Evolutionary conservation across 176 grass and related monocot genomes (phyloP), one percentile per base, ranked within the genome.

Genomic region (Avena eriantha): DNA sequence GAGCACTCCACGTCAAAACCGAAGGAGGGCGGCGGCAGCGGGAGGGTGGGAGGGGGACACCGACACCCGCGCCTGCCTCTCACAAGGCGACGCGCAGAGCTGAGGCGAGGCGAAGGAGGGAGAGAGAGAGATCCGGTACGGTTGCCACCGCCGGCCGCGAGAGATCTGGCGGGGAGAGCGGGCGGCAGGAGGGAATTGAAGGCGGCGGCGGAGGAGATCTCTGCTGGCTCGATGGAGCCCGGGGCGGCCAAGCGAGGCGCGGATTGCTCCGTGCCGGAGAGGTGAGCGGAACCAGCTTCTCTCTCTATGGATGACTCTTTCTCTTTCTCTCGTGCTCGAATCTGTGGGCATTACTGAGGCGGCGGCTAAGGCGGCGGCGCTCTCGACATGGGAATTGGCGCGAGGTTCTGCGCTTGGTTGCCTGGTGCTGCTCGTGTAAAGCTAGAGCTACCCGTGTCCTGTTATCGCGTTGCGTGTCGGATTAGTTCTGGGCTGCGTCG

Each of bases 1-100:
- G 69, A 80, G 83, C 69, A 13, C 70, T 50, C 83, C 83, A 72
- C 79, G 88, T 86, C 79, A 90, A 78, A 63, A 86, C 88, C 79
- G 26, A 59, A 51, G 72, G 13, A 76, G 47, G 24, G 87, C 81
- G 73, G 80, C 80, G 81, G 54, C 87, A 50, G 87, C 78, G 39
- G 65, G 29, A 15, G n/a, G 68, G 67, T 10, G 66, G 69, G 69
- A 16, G 43, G 21, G 41, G 60, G 73, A 58, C 89, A 84, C 85
- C 81, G 85, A 91, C 89, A 69, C 89, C 79, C 74, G 61, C 79
- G 80, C 80, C 48, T 10, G 23, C 73, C 51, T 8, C 39, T 19
- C 46, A 63, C 45, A 47, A 61, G 39, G 31, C 19, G 21, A 71
- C 72, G 15, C 47, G 72, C 72, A 22, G 46, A 65, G 64, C 72